Evolutionary conservation across 2,329 filamentous ascomycete genomes (phyloP).

Genomic region (Pestalotiopsis sp.): DNA sequence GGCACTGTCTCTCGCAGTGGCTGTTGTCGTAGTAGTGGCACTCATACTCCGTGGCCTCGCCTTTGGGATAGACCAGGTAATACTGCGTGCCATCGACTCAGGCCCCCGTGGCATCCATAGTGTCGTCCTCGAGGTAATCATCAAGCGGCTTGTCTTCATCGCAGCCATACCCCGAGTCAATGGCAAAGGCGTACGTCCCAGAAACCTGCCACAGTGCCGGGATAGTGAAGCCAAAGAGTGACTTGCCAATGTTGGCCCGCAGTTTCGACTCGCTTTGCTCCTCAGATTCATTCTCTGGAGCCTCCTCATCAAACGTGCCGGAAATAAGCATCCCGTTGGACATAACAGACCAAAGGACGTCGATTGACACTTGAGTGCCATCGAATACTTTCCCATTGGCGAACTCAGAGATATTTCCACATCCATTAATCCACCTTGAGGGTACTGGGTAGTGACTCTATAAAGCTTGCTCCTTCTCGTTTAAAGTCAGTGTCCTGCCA

Average conservation of each 20-base stretch:
- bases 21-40: constrained; percentile 7
- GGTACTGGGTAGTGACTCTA: neutral
- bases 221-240: neutral
- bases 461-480: neutral
- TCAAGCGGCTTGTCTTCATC: constrained; percentile 20
- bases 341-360: neutral
- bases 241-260: constrained; percentile 13
- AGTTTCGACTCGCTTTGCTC: neutral
- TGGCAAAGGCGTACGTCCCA: neutral
- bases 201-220: neutral
- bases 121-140: constrained; percentile 27
- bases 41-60: constrained; percentile 20
- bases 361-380: neutral
- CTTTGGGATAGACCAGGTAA: constrained; percentile 33
- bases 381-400: neutral
- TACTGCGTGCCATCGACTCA: constrained; percentile 33
- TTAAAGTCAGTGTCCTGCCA: neutral
- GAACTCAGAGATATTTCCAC: constrained; percentile 5
- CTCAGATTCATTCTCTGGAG: neutral
- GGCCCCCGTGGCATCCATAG: constrained; percentile 23
- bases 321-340: neutral
- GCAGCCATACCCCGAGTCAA: constrained; percentile 21
- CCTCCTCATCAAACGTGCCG: neutral
- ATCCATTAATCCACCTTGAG: neutral
- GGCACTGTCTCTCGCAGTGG: constrained; percentile 12